Evolutionary conservation across 768 basidiomycete genomes (phyloP), one percentile per base, ranked within the genome.

Genomic region (Xerocomellus amylosporus): DNA sequence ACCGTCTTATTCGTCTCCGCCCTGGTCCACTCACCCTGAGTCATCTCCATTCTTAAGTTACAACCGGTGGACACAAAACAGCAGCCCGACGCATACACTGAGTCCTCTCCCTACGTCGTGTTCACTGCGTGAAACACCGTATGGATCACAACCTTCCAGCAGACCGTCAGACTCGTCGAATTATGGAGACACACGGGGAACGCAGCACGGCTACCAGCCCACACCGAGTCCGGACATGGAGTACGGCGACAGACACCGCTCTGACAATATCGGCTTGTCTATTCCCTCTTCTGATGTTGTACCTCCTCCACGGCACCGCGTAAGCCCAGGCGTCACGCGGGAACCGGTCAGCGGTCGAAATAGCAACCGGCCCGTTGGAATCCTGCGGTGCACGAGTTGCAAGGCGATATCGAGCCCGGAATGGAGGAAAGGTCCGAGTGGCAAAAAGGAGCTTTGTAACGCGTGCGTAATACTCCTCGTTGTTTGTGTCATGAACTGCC

Each of bases 401-500:
- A 88, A 85, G 71, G 85, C 79, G 12, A 90, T 86, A 8, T 79
- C 80, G 8, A 93, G 90, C 65, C 92, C 92, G 0, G 92, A 94
- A 70, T 94, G 92, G 92, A 77, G 92, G 67, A 94, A 94, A 71
- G 92, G 92, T 19, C 90, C 90, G 49, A 90, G 82, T 63, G 92
- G 92, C 26, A 88, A 88, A 71, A 94, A 94, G 73, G 90, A 94
- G 69, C 77, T 94, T 26, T 94, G 92, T 70, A 94, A 94, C 75
- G 92, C 92, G 87, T 93, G 73, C 77, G 88, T 80, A 58, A 61
- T 67, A 59, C 60, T 59, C 50, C 52, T 24, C 57, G 39, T 59
- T 51, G 31, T 41, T 20, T 47, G 54, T 56, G 52, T 56, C 52
- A 46, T 8, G 45, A 58, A 55, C 53, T 50, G 51, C 50, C 51